Evolutionary conservation across 768 basidiomycete genomes (phyloP), one percentile per base, ranked within the genome.

Genomic region (Xerocomellus chrysenteron): DNA sequence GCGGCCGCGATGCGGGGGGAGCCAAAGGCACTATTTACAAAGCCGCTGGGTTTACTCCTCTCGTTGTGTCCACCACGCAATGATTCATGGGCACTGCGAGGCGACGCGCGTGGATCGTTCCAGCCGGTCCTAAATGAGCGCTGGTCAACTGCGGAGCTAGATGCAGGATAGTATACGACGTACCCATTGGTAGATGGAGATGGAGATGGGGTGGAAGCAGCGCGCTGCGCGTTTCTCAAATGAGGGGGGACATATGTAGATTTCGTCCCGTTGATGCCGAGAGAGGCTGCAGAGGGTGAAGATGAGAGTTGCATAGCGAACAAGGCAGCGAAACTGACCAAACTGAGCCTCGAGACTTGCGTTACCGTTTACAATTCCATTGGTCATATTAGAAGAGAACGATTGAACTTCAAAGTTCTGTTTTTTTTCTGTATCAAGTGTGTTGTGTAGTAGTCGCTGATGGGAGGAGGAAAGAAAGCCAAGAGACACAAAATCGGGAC

Each of bases 171-270:
- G 36, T 41, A 45, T 51, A 47, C 28, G n/a, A 61, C 79, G 53
- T 70, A 89, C 88, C 81, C 86, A 72, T 82, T 84, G 58, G 63
- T 51, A 47, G 70, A 65, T 62, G 68, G 65, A 39, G 65, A 45
- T 16, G 65, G 60, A 2, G 66, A 62, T 55, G 80, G 71, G 57
- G 79, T 75, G 64, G 87, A 82, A 74, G 85, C 84, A 82, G 88
- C 87, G 83, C 88, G 88, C 87, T 90, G 90, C 83, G 80, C 74
- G 75, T 79, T 82, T 81, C 92, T 90, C 81, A 91, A 73, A 71
- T 93, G 91, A 65, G 92, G 92, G 64, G 92, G 92, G 68, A 94
- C 89, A 79, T 94, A 94, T 59, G 92, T 82, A 68, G 87, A 82
- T 81, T 85, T 88, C 65, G 75, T 65, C 57, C 79, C 80, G 66